Conservation (phyloP, 257 asterid genomes). For the Plantago major region DNA sequence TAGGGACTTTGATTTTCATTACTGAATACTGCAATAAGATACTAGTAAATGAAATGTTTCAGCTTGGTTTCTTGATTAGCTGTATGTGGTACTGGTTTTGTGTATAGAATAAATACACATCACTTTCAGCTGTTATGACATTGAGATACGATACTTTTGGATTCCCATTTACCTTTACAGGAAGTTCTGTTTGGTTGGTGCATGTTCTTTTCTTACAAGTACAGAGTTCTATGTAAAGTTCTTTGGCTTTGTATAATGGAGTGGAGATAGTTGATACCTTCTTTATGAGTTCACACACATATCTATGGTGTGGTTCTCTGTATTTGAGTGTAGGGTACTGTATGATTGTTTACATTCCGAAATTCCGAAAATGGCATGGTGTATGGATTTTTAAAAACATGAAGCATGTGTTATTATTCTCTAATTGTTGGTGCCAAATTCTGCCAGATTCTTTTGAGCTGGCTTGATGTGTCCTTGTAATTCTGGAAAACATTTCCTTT, state of each 20-base stretch:
- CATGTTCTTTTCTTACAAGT: not conserved
- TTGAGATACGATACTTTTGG: conserved; percentile 1
- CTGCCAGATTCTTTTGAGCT: conserved; percentile 12
- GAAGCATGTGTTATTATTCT: conserved; percentile 15
- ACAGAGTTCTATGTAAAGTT: not conserved
- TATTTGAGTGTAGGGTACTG: not conserved
- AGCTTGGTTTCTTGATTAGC: conserved; percentile 16
- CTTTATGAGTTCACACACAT: too few species aligned
- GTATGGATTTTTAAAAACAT: not conserved
- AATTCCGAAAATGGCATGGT: not conserved
- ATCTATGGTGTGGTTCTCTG: not conserved
- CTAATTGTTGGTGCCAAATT: conserved; percentile 17
- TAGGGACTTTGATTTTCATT: conserved; percentile 19
- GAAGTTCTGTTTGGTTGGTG: not conserved
- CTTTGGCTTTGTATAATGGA: too few species aligned
- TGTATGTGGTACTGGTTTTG: conserved; percentile 5
- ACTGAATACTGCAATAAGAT: conserved; percentile 19
- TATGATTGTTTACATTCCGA: not conserved
- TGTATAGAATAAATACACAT: not conserved
- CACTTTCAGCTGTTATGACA: conserved; percentile 5
- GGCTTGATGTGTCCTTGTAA: not conserved
- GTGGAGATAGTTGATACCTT: not conserved
- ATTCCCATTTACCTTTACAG: not conserved
- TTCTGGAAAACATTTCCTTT: conserved; percentile 1
- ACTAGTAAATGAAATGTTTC: conserved; percentile 13